Evolutionary conservation across 108 stramenopile genomes (phyloP).

Genomic region (Parmales sp.): DNA sequence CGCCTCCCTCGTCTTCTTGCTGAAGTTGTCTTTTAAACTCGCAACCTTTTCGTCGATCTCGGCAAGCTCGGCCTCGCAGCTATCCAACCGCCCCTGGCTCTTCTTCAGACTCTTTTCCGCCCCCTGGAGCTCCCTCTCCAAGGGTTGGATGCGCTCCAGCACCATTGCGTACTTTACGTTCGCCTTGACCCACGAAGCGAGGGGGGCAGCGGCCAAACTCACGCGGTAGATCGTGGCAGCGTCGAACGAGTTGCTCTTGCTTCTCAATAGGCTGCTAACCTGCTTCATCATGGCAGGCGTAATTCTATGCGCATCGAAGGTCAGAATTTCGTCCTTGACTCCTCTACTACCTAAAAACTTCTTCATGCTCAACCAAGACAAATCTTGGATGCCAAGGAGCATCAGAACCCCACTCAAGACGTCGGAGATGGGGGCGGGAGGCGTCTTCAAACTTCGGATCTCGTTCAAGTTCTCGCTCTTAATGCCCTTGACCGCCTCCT

Average conservation of each 20-base stretch:
- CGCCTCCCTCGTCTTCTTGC: slow-evolving; percentile 37
- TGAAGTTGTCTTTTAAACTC: slow-evolving; percentile 32
- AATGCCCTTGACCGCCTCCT: slow-evolving; percentile 46
- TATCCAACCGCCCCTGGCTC: slow-evolving; percentile 22
- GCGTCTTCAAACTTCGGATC: slow-evolving; percentile 39
- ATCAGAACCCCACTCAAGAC: slow-evolving; percentile 43
- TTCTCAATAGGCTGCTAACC: slow-evolving; percentile 34
- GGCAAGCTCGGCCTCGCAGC: slow-evolving; percentile 40
- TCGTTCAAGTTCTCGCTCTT: slow-evolving; percentile 43
- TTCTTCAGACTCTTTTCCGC: slow-evolving; percentile 28
- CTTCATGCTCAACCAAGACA: slow-evolving; percentile 47
- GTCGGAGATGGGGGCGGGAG: slow-evolving; percentile 46
- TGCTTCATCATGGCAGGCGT: slow-evolving; percentile 29
- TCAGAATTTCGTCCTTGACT: slow-evolving; percentile 48
- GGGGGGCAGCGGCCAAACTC: slow-evolving; percentile 43
- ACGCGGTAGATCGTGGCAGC: slow-evolving; percentile 37
- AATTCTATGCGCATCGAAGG: slow-evolving; percentile 43
- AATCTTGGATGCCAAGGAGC: slow-evolving; percentile 43
- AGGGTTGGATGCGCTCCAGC: slow-evolving; percentile 43
- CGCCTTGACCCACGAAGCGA: slow-evolving; percentile 53
- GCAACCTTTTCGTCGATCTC: slow-evolving; percentile 37
- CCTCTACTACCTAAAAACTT: slow-evolving; percentile 45
- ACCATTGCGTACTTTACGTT: slow-evolving; percentile 43
- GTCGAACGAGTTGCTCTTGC: slow-evolving; percentile 39
- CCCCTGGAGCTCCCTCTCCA: slow-evolving; percentile 34